phyloP scores from a whole-genome alignment of 257 asterid species.

The Plantago elongata region DNA sequence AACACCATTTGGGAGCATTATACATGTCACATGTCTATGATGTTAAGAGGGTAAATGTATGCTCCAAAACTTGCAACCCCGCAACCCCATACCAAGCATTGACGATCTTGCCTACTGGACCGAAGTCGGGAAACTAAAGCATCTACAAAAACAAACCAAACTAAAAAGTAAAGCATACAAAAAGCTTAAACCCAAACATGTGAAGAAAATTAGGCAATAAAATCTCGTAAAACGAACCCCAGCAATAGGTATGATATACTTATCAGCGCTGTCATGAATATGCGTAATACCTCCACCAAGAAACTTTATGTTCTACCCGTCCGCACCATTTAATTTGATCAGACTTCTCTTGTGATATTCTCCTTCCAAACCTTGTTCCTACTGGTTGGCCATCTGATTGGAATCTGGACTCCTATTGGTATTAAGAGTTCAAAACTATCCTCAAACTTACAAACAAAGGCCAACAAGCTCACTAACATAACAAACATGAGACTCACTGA shows the following conservation, averaged over 20 bases:
- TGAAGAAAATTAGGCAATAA: not conserved
- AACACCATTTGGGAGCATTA: conserved; percentile 84
- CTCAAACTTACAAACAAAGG: conserved; percentile 17
- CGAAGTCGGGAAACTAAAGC: conserved; percentile 76
- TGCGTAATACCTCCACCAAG: conserved; percentile 99
- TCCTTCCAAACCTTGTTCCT: conserved; percentile 95
- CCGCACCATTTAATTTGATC: conserved; percentile 95
- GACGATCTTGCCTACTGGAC: conserved; percentile 63
- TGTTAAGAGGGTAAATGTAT: conserved; percentile 65
- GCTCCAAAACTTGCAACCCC: conserved; percentile 99
- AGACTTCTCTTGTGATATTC: conserved; percentile 80
- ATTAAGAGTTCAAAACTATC: conserved; percentile 52
- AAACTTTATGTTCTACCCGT: conserved; percentile 78
- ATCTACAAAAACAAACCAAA: conserved; percentile 40
- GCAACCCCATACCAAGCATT: conserved; percentile 92
- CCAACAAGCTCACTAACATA: conserved; percentile 3
- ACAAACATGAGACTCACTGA: not conserved
- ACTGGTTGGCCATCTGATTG: conserved; percentile 89
- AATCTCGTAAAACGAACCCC: conserved; percentile 45
- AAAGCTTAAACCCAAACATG: not conserved
- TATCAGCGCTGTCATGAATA: conserved; percentile 83
- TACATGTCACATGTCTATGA: conserved; percentile 65
- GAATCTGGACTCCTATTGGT: conserved; percentile 73
- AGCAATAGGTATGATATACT: conserved; percentile 76
- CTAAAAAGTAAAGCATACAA: not conserved